phyloP scores from a whole-genome alignment of 2,329 filamentous ascomycete species.

The Cladosporium velox region DNA sequence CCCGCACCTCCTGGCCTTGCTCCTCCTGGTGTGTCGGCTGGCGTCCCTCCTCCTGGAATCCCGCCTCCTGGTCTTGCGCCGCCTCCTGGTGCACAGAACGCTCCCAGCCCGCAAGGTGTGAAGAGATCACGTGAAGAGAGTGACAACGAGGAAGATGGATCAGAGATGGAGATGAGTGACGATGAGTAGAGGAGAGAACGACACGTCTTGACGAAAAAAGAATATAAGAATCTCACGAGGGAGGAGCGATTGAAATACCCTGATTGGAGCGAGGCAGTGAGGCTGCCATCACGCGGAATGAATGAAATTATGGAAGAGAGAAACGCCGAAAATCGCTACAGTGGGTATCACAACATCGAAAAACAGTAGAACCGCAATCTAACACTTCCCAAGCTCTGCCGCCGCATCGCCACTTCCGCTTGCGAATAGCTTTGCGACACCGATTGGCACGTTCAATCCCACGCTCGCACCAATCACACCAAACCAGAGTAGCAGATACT shows the following conservation, averaged over 20 bases:
- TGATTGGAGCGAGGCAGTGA: not conserved
- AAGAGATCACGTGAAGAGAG: slow-evolving; percentile 48
- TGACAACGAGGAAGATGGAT: slow-evolving; percentile 45
- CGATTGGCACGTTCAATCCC: slow-evolving; percentile 57
- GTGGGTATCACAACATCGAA: slow-evolving; percentile 20
- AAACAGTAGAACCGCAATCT: slow-evolving; percentile 17
- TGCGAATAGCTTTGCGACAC: slow-evolving; percentile 23
- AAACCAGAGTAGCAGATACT: slow-evolving; percentile 86
- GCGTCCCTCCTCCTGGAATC: slow-evolving; percentile 17
- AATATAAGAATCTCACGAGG: slow-evolving; percentile 28
- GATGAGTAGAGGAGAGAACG: slow-evolving; percentile 55
- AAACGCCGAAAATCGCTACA: not conserved
- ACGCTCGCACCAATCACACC: slow-evolving; percentile 82
- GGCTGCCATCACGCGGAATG: not conserved
- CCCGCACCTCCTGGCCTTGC: slow-evolving; percentile 16
- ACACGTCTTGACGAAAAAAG: not conserved
- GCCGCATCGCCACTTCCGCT: slow-evolving; percentile 23
- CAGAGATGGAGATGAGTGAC: slow-evolving; percentile 64
- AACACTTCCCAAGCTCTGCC: slow-evolving; percentile 29
- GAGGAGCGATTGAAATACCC: slow-evolving; percentile 31
- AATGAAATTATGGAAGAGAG: not conserved
- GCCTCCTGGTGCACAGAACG: slow-evolving; percentile 50
- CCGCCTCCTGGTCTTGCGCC: slow-evolving; percentile 53
- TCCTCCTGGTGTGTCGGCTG: slow-evolving; percentile 11
- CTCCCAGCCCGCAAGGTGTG: slow-evolving; percentile 58